Evolutionary conservation across 2,329 filamentous ascomycete species (phyloP).

Genomic region (Pseudogymnoascus sp.): DNA sequence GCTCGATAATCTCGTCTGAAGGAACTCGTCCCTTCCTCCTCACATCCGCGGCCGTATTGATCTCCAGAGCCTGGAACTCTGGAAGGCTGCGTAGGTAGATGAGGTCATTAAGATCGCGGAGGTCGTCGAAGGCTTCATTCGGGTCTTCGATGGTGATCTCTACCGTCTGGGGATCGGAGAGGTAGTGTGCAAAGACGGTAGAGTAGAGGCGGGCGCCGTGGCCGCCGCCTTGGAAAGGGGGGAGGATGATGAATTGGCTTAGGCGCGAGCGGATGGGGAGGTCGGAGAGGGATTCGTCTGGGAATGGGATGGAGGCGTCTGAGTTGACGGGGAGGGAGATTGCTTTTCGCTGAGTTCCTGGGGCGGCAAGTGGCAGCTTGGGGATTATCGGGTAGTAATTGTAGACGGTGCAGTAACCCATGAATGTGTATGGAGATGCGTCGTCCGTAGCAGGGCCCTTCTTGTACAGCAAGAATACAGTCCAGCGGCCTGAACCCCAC

Average conservation of each 20-base stretch:
- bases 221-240: constrained; percentile 73
- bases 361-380: neutral
- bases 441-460: constrained; percentile 40
- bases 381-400: constrained; percentile 42
- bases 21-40: constrained; percentile 40
- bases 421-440: constrained; percentile 63
- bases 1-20: constrained; percentile 48
- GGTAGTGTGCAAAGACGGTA: constrained; percentile 63
- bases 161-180: constrained; percentile 56
- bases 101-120: constrained; percentile 69
- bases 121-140: constrained; percentile 73
- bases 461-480: constrained; percentile 77
- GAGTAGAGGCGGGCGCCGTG: constrained; percentile 76
- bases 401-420: constrained; percentile 86
- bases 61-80: constrained; percentile 46
- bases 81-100: constrained; percentile 50
- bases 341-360: neutral
- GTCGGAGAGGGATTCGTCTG: constrained; percentile 39
- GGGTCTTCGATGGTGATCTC: constrained; percentile 94
- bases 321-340: constrained; percentile 14
- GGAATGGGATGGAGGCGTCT: constrained; percentile 33
- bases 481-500: constrained; percentile 73
- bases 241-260: constrained; percentile 87
- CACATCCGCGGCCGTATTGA: constrained; percentile 44
- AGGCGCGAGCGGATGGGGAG: constrained; percentile 74